Conservation (phyloP, 2,329 filamentous ascomycete genomes). For the Fusarium tjaetaba region DNA sequence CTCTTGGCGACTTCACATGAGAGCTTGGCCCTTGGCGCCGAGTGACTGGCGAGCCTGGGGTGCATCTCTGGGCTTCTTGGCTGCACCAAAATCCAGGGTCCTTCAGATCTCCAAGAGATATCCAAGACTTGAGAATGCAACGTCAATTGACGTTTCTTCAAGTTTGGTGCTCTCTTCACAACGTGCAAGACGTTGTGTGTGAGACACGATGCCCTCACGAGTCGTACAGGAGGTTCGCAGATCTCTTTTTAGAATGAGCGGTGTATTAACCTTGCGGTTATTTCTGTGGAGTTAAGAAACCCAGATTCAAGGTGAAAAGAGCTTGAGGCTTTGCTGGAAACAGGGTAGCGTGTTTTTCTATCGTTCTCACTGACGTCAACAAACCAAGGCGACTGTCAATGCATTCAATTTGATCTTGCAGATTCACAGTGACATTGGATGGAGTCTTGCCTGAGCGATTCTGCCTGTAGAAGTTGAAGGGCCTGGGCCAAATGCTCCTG, state of each 20-base stretch:
- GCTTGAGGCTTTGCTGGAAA: neutral
- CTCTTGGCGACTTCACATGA: conserved; percentile 36
- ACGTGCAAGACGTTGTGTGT: neutral
- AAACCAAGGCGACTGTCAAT: neutral
- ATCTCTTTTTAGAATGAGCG: neutral
- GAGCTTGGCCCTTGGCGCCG: conserved; percentile 42
- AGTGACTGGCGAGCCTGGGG: conserved; percentile 23
- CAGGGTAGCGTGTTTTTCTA: neutral
- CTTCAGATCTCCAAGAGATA: conserved; percentile 42
- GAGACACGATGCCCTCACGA: neutral
- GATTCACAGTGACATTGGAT: neutral
- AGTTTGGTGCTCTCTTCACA: neutral
- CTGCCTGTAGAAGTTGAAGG: neutral
- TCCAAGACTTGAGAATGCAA: conserved; percentile 32
- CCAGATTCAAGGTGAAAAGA: neutral
- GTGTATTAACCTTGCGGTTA: neutral
- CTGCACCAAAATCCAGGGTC: conserved; percentile 26
- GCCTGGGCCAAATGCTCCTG: neutral
- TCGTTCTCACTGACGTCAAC: conserved; percentile 19
- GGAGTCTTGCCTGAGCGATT: neutral
- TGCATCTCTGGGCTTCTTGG: conserved; percentile 42
- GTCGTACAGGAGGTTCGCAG: neutral
- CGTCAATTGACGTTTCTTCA: neutral
- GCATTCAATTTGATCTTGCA: neutral
- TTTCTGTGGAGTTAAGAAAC: neutral